Base-by-base conservation (phyloP, 306 rosid genomes). In the Cicer cuneatum region DNA sequence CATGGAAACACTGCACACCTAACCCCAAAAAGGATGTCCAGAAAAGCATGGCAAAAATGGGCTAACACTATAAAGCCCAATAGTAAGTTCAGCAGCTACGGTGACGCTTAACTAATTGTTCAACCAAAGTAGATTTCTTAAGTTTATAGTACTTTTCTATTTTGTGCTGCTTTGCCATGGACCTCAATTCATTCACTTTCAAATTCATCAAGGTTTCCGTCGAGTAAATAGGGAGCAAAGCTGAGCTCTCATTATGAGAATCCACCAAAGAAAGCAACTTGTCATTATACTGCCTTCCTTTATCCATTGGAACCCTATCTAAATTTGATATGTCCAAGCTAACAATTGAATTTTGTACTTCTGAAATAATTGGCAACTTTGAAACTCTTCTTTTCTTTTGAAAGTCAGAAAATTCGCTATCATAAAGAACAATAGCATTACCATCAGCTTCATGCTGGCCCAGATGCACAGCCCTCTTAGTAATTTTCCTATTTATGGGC, bases 391-490 rank as follows among this genome's bases (percentile, higher is more conserved):
- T 66, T 77, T 69, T 80, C 83, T 69, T 79, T 64, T 62, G 84
- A 43, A 78, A 57, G 75, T 57, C 85, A 6, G 83, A 77, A 80
- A 85, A 57, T 21, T 73, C 16, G 29, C 77, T 52, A 33, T 77
- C 84, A 65, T 71, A 82, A 53, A 48, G 77, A 69, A 81, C 83
- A 21, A 80, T 48, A 72, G 82, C 83, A 45, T 42, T 57, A 49
- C 61, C 74, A 70, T 54, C 79, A 66, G 48, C 60, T 78, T 75
- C 71, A 16, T 56, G 40, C 47, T 39, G 70, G 52, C 77, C 77
- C 46, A 29, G 75, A 51, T 64, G 75, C 51, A 39, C 66, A 63
- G 75, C 37, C 67, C 70, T 64, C 71, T 82, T 78, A 2, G 47
- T 8, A 35, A 18, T 64, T 76, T 67, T 83, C 59, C 67, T 11